phyloP scores from a whole-genome alignment of 202 grass and related monocot species.

The Carex sylvatica region DNA sequence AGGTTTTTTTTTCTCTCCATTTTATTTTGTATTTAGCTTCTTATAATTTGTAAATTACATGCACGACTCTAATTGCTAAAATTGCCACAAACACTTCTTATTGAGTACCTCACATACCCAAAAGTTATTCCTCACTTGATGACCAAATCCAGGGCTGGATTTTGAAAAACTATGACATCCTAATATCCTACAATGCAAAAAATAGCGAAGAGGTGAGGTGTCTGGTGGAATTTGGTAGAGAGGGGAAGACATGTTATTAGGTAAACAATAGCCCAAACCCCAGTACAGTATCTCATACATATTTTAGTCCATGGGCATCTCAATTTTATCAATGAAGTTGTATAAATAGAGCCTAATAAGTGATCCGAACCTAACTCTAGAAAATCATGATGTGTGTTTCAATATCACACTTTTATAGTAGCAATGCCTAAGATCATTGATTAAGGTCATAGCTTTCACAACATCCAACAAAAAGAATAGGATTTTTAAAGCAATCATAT shows the following conservation, averaged over 20 bases:
- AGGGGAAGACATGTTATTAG: no score
- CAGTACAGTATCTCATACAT: no score
- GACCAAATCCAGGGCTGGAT: background rate
- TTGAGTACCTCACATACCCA: background rate
- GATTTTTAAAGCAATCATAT: background rate
- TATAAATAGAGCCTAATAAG: no score
- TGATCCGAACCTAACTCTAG: no score
- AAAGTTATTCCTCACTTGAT: background rate
- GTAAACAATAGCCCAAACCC: no score
- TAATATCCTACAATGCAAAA: background rate
- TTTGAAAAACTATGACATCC: background rate
- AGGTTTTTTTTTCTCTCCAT: constrained; percentile 31
- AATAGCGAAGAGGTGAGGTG: no score
- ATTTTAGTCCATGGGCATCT: no score
- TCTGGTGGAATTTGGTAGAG: no score
- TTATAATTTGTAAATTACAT: background rate
- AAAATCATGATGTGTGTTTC: no score
- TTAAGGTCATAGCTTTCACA: background rate
- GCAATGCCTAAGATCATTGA: background rate
- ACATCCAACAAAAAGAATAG: background rate
- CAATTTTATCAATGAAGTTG: no score
- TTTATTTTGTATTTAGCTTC: background rate
- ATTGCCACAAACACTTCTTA: background rate
- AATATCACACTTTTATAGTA: no score
- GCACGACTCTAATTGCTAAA: background rate